These are phyloP conservation scores for Acacia concinna DNA, from an alignment of 331 rosid species.

Conservation along the genomic window DNA sequence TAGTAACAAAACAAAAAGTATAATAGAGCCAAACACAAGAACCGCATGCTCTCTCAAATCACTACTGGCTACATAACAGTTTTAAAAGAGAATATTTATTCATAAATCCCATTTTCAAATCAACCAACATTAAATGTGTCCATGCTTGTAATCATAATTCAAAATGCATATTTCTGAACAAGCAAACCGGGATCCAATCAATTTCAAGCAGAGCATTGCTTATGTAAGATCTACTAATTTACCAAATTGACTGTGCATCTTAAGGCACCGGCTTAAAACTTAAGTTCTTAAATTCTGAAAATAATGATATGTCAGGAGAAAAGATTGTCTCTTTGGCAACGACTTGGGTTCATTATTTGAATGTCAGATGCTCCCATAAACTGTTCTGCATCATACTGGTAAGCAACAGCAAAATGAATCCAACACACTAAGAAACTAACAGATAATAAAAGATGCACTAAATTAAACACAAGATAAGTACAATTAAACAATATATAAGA, in stretches of 20 bases:
- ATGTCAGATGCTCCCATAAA: neutral
- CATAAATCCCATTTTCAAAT: neutral
- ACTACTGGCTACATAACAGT: neutral
- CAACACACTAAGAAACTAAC: neutral
- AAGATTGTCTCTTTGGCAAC: neutral
- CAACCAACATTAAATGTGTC: neutral
- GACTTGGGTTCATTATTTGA: neutral
- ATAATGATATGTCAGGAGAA: neutral
- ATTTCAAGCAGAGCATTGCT: neutral
- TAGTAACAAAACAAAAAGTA: neutral
- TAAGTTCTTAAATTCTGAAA: conserved; percentile 1
- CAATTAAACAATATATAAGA: neutral
- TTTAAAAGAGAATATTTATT: neutral
- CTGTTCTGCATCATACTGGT: neutral
- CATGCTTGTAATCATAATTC: neutral
- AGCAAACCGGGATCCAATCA: neutral
- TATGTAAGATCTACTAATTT: conserved; percentile 7
- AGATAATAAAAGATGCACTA: conserved; percentile 4
- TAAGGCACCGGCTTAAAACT: neutral
- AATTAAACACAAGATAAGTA: neutral
- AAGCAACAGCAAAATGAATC: conserved; percentile 11
- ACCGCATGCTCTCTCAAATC: neutral
- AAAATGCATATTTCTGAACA: neutral
- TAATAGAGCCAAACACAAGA: conserved; percentile 4
- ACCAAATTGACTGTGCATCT: neutral